phyloP scores from a whole-genome alignment of 768 basidiomycete genomes.

The Pisolithus marmoratus region DNA sequence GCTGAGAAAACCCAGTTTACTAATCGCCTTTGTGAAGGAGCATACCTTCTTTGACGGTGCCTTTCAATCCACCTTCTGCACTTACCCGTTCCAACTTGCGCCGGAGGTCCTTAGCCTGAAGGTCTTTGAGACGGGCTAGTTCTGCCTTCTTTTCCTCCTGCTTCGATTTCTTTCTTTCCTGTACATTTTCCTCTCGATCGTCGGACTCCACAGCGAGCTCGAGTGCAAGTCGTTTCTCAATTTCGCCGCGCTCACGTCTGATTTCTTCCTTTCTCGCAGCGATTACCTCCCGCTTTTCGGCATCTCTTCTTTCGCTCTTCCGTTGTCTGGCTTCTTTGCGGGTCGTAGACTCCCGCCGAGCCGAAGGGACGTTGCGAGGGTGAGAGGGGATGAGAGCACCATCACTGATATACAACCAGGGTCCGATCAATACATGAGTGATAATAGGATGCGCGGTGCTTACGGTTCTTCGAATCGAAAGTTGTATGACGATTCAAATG shows the following conservation, averaged over 20 bases:
- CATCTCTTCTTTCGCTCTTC: slow-evolving; percentile 67
- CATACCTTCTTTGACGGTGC: slow-evolving; percentile 22
- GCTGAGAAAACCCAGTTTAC: neutral
- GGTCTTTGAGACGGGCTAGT: slow-evolving; percentile 68
- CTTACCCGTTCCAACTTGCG: slow-evolving; percentile 70
- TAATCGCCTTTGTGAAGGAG: neutral
- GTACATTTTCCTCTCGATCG: slow-evolving; percentile 49
- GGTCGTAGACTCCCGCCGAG: slow-evolving; percentile 68
- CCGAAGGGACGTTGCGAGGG: slow-evolving; percentile 66
- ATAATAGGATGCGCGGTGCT: slow-evolving; percentile 27
- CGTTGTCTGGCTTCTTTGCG: slow-evolving; percentile 84
- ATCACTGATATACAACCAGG: slow-evolving; percentile 21
- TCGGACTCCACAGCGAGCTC: slow-evolving; percentile 56
- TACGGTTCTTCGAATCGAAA: slow-evolving; percentile 96
- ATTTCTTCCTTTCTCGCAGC: slow-evolving; percentile 75
- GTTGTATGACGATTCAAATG: slow-evolving; percentile 95
- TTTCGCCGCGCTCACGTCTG: slow-evolving; percentile 57
- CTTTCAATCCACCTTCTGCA: slow-evolving; percentile 55
- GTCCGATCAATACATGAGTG: neutral
- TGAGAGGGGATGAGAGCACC: slow-evolving; percentile 63
- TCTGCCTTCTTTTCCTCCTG: slow-evolving; percentile 52
- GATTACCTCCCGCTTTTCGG: slow-evolving; percentile 60
- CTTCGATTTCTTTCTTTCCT: slow-evolving; percentile 16
- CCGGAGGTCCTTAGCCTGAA: slow-evolving; percentile 82
- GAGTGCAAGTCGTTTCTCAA: slow-evolving; percentile 1